Evolutionary conservation across 139 green algal genomes (phyloP), one percentile per base, ranked within the genome.

Genomic region (Chlorella sp.): DNA sequence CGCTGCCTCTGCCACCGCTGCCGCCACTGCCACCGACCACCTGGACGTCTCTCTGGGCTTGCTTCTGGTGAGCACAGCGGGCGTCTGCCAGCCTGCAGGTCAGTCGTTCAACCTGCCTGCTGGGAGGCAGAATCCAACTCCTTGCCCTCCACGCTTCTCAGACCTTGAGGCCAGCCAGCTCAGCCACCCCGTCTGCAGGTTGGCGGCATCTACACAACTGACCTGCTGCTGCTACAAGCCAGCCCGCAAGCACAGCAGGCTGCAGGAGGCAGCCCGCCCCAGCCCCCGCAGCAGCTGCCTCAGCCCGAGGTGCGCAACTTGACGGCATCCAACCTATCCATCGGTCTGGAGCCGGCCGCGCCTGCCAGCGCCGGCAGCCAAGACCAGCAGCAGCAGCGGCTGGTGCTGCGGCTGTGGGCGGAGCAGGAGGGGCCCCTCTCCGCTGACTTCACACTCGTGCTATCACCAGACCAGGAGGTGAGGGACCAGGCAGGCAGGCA

Each of bases 391-490:
- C 75, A 86, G 86, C 77, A 39, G 12, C 78, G 53, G 3, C 37
- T 90, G 0, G 61, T 86, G 87, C 78, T 90, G 39, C 87, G 78
- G 30, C 64, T 90, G 32, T 80, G 79, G 87, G 87, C 87, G 2
- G 87, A 90, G 36, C 66, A 32, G 40, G 76, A 85, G 61, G 87
- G 87, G 14, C 87, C 87, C 16, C 73, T 90, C 22, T 40, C 40
- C 2, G n/a, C 42, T 19, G 26, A 48, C 19, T 90, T 90, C 61
- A 73, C 64, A 5, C 4, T 90, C 18, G 71, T 66, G 37, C 26
- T 81, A 18, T 14, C 39, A 37, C 66, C 68, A 32, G 66, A 40
- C 28, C 68, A 66, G 28, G 40, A 88, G 84, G 66, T 88, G 84
- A 26, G 84, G 19, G 15, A 0, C 57, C 11, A 14, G 73, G 32